phyloP scores from a whole-genome alignment of 108 stramenopile species.

The Nannochloropsis salina region DNA sequence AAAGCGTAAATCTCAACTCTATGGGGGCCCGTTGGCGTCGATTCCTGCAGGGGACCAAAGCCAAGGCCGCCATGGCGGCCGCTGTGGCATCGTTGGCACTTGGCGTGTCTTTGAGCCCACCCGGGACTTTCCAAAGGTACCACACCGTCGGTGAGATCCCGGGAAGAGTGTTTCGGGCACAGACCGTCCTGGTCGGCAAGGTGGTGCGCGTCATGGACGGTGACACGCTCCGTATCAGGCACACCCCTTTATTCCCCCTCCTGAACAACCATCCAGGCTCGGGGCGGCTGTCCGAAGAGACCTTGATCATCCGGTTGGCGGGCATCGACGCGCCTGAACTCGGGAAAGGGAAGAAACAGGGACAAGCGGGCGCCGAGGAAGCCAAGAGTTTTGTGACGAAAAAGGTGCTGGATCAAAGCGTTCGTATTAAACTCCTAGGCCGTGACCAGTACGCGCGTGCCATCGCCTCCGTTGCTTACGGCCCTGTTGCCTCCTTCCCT shows the following conservation, averaged over 20 bases:
- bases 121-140: background rate
- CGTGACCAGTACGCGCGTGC: constrained; percentile 4
- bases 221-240: background rate
- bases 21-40: background rate
- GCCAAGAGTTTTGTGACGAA: background rate
- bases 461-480: background rate
- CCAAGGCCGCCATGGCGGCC: background rate
- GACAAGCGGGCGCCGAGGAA: background rate
- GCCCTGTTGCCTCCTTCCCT: background rate
- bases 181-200: background rate
- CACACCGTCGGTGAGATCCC: constrained; percentile 12
- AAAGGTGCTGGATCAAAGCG: background rate
- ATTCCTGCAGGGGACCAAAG: background rate
- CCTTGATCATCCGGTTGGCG: background rate
- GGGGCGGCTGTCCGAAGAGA: background rate
- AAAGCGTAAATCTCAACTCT: background rate
- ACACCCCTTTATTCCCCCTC: background rate
- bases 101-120: background rate
- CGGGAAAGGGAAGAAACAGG: background rate
- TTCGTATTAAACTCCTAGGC: background rate
- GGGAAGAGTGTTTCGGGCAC: background rate
- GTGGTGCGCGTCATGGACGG: constrained; percentile 16
- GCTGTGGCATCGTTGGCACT: background rate
- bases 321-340: background rate
- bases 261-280: background rate